Conservation (phyloP, 2,329 filamentous ascomycete species). For the Fusarium redolens region DNA sequence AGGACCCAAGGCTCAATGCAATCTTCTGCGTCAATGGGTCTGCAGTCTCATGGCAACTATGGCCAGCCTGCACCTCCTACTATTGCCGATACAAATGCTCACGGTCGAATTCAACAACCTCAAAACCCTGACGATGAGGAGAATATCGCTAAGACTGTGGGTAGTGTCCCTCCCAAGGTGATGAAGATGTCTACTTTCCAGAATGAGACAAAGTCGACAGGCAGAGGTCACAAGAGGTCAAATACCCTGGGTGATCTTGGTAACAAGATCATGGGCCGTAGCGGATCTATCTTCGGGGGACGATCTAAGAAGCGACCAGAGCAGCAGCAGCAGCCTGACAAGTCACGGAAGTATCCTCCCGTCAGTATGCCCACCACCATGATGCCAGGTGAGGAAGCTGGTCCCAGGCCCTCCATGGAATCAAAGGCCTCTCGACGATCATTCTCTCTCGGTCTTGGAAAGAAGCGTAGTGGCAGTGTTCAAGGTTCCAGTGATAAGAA, state of each 20-base stretch:
- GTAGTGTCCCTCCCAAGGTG: slow-evolving; percentile 69
- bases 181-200: slow-evolving; percentile 69
- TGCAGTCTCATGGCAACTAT: slow-evolving; percentile 74
- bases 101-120: slow-evolving; percentile 90
- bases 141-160: slow-evolving; percentile 71
- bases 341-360: slow-evolving; percentile 82
- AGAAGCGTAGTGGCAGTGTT: slow-evolving; percentile 77
- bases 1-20: slow-evolving; percentile 85
- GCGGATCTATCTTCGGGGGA: slow-evolving; percentile 82
- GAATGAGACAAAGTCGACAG: slow-evolving; percentile 61
- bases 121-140: slow-evolving; percentile 69
- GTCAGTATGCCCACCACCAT: slow-evolving; percentile 87
- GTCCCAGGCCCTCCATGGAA: slow-evolving; percentile 73
- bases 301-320: slow-evolving; percentile 64
- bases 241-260: slow-evolving; percentile 84
- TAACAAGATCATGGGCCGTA: slow-evolving; percentile 86
- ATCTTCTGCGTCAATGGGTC: slow-evolving; percentile 74
- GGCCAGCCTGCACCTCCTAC: slow-evolving; percentile 89
- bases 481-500: slow-evolving; percentile 68
- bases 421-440: slow-evolving; percentile 75
- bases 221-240: slow-evolving; percentile 73
- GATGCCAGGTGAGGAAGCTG: slow-evolving; percentile 65
- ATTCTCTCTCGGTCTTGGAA: slow-evolving; percentile 75
- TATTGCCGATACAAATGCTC: slow-evolving; percentile 87
- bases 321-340: slow-evolving; percentile 62